Base-by-base conservation (phyloP, 371 early-diverging fungal species). In the Smittium culicis region DNA sequence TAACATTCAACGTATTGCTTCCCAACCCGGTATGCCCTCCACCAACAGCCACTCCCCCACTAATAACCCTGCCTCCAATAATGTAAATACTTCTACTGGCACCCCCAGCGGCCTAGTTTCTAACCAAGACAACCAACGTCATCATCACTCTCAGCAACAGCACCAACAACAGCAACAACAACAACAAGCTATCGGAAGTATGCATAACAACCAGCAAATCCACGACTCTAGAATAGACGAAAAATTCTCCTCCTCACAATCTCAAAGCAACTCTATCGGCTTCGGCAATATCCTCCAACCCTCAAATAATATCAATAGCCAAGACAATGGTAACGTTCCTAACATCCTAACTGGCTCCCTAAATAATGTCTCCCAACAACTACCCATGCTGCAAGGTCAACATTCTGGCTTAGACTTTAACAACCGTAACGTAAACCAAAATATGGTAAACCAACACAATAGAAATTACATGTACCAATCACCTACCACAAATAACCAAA, bases 41-140 rank as follows among this genome's bases (percentile, higher is more conserved):
- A 33, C 63, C 31, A 63, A 63, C 63, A 63, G n/a, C 33, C 63
- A 63, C 63, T 63, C 63, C 5, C 63, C 63, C 14, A 31, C n/a
- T n/a, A 14, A 5, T 63, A 35, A 35, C 8, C n/a, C 63, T n/a
- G 33, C 11, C n/a, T 14, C 25, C 63, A n/a, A 30, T n/a, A 33
- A 27, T 63, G 11, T 11, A 45, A 11, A 5, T 45, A 63, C 63
- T 35, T 60, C 60, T 11, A 60, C 32, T 11, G 35, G 63, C 32
- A 63, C 63, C 27, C 60, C 60, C 28, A 33, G 63, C 32, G 63
- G 63, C 32, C n/a, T 63, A 5, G 32, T n/a, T 14, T n/a, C 5
- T n/a, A 63, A 32, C 32, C 45, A 45, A 45, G 45, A 45, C 11
- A 11, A 5, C 11, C 45, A 20, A 5, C 45, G 20, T 5, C 45